Base-by-base conservation (phyloP, 345 rosid genomes). In the Syzygium jambos region DNA sequence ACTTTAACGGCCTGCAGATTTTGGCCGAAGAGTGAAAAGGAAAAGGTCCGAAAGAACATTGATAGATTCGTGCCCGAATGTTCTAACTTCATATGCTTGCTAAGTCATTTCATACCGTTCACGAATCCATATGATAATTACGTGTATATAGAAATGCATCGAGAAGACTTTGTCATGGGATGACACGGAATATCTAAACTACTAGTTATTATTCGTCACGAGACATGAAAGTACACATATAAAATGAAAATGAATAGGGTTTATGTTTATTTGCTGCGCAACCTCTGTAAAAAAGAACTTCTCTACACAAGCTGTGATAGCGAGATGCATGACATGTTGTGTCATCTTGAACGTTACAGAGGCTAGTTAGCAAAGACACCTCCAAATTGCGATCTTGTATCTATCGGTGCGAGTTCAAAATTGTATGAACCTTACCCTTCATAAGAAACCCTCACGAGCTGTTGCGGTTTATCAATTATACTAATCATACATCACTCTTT, bases 261-360 rank as follows among this genome's bases (percentile, higher is more conserved):
- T 68, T 34, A 30, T 30, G 3, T 68, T 34, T 17, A 19, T 19
- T 17, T 34, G 25, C 22, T 9, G 46, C 46, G 4, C 78, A 68
- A 9, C 78, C 23, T 34, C 5, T 68, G 80, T 19, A 68, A 9
- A 68, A 34, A 68, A 34, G 5, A 57, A 27, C 11, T 59, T 68
- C 19, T 4, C 19, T 4, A 17, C 1, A 1, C 13, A 1, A 19
- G 25, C 11, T 34, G 2, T 41, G 1, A 11, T 34, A 68, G 0
- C 27, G 15, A 59, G 30, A 59, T 11, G 65, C 15, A 27, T 59
- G 30, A 5, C 15, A 27, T 59, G 3, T 27, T 59, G 30, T 25
- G 30, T 59, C 65, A 27, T 59, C 65, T 59, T 59, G 29, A 27
- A 59, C 27, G 11, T 27, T 27, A 59, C 30, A 59, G 27, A 59